Base-by-base conservation (phyloP, 202 grass and related monocot genomes). In the Eragrostis tef region DNA sequence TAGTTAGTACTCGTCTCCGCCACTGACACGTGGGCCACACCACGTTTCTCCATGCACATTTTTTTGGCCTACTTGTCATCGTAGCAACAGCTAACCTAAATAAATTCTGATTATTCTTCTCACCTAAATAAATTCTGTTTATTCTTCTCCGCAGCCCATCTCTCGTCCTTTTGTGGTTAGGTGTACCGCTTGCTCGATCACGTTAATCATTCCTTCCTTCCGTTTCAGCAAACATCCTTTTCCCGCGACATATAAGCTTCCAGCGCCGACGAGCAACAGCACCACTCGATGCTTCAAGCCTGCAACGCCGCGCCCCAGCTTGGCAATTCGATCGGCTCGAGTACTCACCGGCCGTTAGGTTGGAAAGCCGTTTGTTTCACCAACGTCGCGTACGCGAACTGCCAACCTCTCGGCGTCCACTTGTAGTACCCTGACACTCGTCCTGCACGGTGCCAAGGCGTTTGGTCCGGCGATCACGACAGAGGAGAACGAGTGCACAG, bases 291-390 rank as follows among this genome's bases (percentile, higher is more conserved):
- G 34, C 34, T 39, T 3, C 29, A n/a, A n/a, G 31, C 31, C 31
- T 34, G 31, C 31, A 39, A 39, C 34, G 5, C 57, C 2, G 21
- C 8, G 57, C 57, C 22, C 27, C 57, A 11, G 22, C 5, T 13
- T 4, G 57, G 57, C 56, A 0, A 22, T 1, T 9, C 54, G 8
- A 11, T 57, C 22, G n/a, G 57, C 11, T 61, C 54, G n/a, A 58
- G 1, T 4, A 20, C 52, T 25, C 57, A 61, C 21, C 57, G 12
- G 24, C 57, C 3, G 24, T 61, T 61, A 26, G 57, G 57, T 61
- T 13, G 57, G 57, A 61, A 6, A 61, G 57, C 57, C 57, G 57
- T 61, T 61, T 26, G 57, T 61, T 61, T 14, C 57, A 61, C 57
- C 57, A 14, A 27, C 57, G 2, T 61, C 57, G 57, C 57, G 57